Evolutionary conservation across 1,139 yeast genomes (phyloP).

Genomic region (Zygosaccharomyces pseudobailii): DNA sequence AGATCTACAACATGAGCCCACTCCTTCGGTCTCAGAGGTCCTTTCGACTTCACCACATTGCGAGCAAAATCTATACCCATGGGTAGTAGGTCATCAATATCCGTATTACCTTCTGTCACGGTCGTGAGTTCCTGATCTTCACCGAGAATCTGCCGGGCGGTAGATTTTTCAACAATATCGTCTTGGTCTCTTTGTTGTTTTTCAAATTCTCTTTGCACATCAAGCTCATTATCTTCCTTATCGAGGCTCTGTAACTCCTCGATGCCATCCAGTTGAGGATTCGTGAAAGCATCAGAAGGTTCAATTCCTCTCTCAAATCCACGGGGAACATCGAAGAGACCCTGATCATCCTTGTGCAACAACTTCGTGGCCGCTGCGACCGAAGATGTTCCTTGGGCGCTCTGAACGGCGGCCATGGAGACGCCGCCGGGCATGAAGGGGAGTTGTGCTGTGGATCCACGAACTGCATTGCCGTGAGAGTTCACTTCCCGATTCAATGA

Average conservation of each 20-base stretch:
- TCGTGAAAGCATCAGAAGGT: conserved; percentile 18
- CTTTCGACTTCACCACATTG: conserved; percentile 34
- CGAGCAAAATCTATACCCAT: conserved; percentile 50
- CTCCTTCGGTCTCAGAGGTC: conserved; percentile 45
- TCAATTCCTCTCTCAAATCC: conserved; percentile 74
- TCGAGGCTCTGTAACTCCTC: conserved; percentile 24
- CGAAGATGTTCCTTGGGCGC: conserved; percentile 12
- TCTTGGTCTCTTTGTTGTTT: conserved; percentile 27
- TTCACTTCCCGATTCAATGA: conserved; percentile 67
- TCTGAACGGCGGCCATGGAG: conserved; percentile 34
- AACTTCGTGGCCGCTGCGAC: conserved; percentile 34
- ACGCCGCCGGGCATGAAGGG: conserved; percentile 96
- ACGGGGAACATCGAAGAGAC: conserved; percentile 77
- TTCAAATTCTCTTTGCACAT: conserved; percentile 28
- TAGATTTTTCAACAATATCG: conserved; percentile 29
- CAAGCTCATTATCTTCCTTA: conserved; percentile 30
- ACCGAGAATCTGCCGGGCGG: conserved; percentile 10
- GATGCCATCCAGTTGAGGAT: conserved; percentile 14
- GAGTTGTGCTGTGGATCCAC: conserved; percentile 69
- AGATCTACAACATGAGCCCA: conserved; percentile 97
- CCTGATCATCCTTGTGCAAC: conserved; percentile 65
- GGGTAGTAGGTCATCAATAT: conserved; percentile 76
- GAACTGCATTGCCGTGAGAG: conserved; percentile 54
- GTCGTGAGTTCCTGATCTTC: conserved; percentile 7
- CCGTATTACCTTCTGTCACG: conserved; percentile 29